Evolutionary conservation across 78 protist species (phyloP), one percentile per base, ranked within the genome.

Genomic region (Dictyostelium intermedium): DNA sequence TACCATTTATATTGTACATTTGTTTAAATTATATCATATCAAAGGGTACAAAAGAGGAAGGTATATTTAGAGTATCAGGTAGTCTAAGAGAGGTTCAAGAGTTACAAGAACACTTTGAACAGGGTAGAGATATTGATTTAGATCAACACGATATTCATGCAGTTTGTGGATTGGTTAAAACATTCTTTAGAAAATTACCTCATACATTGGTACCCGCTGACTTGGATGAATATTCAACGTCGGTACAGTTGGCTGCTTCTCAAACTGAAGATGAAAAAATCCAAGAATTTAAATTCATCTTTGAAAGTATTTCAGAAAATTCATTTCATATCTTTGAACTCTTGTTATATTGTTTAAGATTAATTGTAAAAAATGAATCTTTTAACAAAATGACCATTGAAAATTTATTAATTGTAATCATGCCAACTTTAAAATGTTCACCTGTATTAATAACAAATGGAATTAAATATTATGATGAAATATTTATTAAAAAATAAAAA

Each of bases 381-480:
- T 16, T 23, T 3, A 89, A 80, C 66, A 89, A 89, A 69, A 89
- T 89, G 94, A 89, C 94, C 1, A 60, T 79, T 20, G 94, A 89
- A 25, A 89, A 89, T 69, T 63, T 89, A 14, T 47, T 89, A 47
- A 89, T 80, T n/a, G 85, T 78, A 9, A 70, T 89, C 5, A 80
- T 80, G 87, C 94, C 94, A 43, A 89, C 85, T 7, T 16, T 89
- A 18, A 69, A 80, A 34, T 69, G 86, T 50, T 50, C 80, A 43
- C 94, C 94, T 16, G 87, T 89, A 30, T 30, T 89, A 23, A 39
- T 89, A 3, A 89, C 83, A 11, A 89, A 89, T 69, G 94, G 87
- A 30, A 89, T 89, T 14, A 60, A 83, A 43, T 80, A 43, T 70
- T 80, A 80, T 66, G 70, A 83, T 98, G 53, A 98, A 99, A 69